A percentile compares a stretch with the other conserved stretches of the same genome.
Conservation (phyloP, 306 rosid genomes). For the apple (Malus domestica) region DNA sequence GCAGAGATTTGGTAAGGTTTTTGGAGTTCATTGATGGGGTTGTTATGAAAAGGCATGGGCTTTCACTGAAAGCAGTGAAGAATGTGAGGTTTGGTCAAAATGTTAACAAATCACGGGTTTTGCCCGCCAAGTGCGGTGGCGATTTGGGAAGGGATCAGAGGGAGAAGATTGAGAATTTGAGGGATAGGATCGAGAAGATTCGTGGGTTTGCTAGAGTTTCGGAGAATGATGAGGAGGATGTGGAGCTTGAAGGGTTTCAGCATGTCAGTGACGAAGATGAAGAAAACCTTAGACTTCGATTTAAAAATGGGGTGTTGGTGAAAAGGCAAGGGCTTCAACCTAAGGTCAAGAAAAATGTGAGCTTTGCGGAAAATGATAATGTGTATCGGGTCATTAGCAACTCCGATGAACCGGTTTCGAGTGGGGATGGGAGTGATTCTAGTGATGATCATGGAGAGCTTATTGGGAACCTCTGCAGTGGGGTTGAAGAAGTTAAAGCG, state of each 20-base stretch:
- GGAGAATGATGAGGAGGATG: conserved; percentile 38
- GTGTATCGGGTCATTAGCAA: conserved; percentile 35
- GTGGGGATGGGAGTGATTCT: conserved; percentile 48
- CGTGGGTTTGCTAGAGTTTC: conserved; percentile 39
- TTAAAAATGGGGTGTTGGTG: conserved; percentile 26
- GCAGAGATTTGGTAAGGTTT: conserved; percentile 61
- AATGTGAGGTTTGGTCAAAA: conserved; percentile 34
- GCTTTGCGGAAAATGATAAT: conserved; percentile 62
- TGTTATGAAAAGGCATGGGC: conserved; percentile 40
- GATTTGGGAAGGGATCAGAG: conserved; percentile 34
- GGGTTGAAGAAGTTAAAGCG: conserved; percentile 41
- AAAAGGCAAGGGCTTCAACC: conserved; percentile 38
- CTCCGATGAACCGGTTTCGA: conserved; percentile 20
- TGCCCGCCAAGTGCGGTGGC: conserved; percentile 5
- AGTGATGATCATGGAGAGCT: conserved; percentile 55
- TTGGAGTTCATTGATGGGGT: conserved; percentile 61
- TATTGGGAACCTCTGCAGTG: conserved; percentile 30
- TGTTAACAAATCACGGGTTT: conserved; percentile 28
- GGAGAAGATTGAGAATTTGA: conserved; percentile 52
- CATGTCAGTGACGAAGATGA: conserved; percentile 29
- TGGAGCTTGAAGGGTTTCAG: conserved; percentile 37
- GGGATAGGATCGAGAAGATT: conserved; percentile 70
- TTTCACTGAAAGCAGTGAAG: conserved; percentile 32
- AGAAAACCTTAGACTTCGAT: conserved; percentile 22
- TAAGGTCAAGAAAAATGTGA: conserved; percentile 65